A percentile compares a stretch with the other conserved stretches of the same genome.
Evolutionary conservation across 371 early-diverging fungal genomes (phyloP).

Genomic region (Capillidium heterosporum): DNA sequence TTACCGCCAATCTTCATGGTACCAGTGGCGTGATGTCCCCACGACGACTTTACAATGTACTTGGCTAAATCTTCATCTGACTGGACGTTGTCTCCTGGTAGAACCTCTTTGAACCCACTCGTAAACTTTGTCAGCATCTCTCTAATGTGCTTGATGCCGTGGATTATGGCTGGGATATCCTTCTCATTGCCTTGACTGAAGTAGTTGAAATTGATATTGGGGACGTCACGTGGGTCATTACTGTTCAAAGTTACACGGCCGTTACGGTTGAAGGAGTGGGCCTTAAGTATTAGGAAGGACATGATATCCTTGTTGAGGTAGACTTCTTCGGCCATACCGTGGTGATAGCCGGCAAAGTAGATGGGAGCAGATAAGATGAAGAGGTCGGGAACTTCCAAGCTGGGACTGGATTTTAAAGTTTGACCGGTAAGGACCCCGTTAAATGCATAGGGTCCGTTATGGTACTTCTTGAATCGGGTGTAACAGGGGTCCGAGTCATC

Average conservation of each 20-base stretch:
- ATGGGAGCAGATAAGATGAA: not conserved
- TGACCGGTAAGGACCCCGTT: slow-evolving; percentile 3
- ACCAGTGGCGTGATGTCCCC: slow-evolving; percentile 13
- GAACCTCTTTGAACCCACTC: not conserved
- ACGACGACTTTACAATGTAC: not conserved
- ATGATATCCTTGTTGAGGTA: not conserved
- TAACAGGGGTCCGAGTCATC: not conserved
- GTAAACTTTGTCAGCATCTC: not conserved
- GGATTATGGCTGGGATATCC: not conserved
- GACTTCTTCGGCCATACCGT: not conserved
- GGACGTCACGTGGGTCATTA: not conserved
- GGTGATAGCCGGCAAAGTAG: not conserved
- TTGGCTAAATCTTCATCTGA: not conserved
- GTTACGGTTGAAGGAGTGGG: not conserved
- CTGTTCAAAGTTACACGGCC: not conserved
- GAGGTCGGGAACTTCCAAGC: not conserved
- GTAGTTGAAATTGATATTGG: slow-evolving; percentile 4
- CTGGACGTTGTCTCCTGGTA: not conserved
- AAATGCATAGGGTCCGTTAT: slow-evolving; percentile 1
- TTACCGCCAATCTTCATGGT: slow-evolving; percentile 12
- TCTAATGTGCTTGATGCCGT: not conserved
- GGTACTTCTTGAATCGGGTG: not conserved
- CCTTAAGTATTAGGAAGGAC: not conserved
- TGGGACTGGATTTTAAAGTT: not conserved
- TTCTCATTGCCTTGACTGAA: not conserved